Base-by-base conservation (phyloP, 495 filamentous ascomycete genomes). In the Neurospora africana region DNA sequence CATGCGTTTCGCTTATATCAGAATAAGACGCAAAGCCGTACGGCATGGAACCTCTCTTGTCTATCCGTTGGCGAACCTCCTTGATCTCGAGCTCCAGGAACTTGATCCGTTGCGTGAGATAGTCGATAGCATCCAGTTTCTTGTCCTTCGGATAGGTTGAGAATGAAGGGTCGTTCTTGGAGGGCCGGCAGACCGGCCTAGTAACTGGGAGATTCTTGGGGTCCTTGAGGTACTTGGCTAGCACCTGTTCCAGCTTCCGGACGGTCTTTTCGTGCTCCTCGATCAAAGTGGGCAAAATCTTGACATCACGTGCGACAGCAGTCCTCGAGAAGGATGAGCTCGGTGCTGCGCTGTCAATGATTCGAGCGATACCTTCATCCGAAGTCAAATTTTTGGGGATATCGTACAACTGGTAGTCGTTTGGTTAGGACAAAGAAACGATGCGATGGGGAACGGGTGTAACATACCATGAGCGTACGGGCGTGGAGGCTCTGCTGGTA, bases 1-100 rank as follows among this genome's bases (percentile, higher is more conserved):
- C 88, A 78, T 99, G 95, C 3, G 96, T 94, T 65, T 95, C 91
- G 41, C 89, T 86, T 69, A 98, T 97, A 69, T 87, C 90, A 38
- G 93, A 89, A 82, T 94, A 98, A 73, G 93, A 97, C 10, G 95
- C 93, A 81, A 99, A 99, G 1, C 95, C 95, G 80, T 92, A 99
- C 1, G 92, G 87, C 87, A 96, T 91, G 37, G 93, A 89, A 76
- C 94, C 91, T 39, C 94, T 88, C 78, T 90, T 92, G 79, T 98
- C 95, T 41, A 98, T 89, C 3, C 88, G 89, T 17, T 89, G 87
- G 27, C 95, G 88, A 2, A 93, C 90, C 71, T 94, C 89, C 77
- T 92, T 91, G 78, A 99, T 93, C 77, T 94, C 87, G 30, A 89
- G 82, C 81, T 98, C 95, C 61, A 99, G 84, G 23, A 91, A 85